Conservation (phyloP, 1,284 basidiomycete species). For the Mycena citricolor region DNA sequence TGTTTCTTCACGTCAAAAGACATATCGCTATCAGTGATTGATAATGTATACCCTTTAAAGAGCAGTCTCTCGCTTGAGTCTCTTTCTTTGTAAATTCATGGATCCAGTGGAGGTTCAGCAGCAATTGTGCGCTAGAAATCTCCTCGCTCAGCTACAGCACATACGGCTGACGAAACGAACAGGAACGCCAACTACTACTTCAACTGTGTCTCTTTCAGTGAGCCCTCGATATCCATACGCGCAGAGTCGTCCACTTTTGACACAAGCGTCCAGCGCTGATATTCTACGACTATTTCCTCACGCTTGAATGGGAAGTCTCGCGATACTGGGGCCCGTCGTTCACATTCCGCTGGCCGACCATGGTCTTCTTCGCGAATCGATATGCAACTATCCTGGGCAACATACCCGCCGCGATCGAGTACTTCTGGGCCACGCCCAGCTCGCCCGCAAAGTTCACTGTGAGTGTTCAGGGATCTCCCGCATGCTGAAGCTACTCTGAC, state of each 20-base stretch:
- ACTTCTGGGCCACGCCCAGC: conserved; percentile 12
- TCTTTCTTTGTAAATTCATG: too few species aligned
- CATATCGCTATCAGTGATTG: too few species aligned
- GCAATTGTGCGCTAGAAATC: neutral
- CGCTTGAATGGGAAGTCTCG: conserved; percentile 12
- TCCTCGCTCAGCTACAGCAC: neutral
- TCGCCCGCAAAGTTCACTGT: conserved; percentile 4
- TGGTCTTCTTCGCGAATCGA: conserved; percentile 17
- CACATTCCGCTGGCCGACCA: neutral
- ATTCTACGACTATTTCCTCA: conserved; percentile 19
- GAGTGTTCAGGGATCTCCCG: neutral
- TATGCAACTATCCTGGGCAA: conserved; percentile 15
- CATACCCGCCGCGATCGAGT: conserved; percentile 13
- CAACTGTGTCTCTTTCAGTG: conserved; percentile 6
- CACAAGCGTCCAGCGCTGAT: conserved; percentile 7
- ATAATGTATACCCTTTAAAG: too few species aligned
- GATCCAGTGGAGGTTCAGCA: neutral
- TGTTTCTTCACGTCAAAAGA: too few species aligned
- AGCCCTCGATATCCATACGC: too few species aligned
- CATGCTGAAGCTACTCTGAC: neutral
- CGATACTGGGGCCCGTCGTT: conserved; percentile 10
- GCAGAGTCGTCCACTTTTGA: neutral
- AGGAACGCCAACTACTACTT: conserved; percentile 13
- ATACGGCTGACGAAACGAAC: neutral
- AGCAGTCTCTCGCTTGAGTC: too few species aligned